Evolutionary conservation across 1,284 basidiomycete genomes (phyloP), one percentile per base, ranked within the genome.

Genomic region (Leccinum fuscescens): DNA sequence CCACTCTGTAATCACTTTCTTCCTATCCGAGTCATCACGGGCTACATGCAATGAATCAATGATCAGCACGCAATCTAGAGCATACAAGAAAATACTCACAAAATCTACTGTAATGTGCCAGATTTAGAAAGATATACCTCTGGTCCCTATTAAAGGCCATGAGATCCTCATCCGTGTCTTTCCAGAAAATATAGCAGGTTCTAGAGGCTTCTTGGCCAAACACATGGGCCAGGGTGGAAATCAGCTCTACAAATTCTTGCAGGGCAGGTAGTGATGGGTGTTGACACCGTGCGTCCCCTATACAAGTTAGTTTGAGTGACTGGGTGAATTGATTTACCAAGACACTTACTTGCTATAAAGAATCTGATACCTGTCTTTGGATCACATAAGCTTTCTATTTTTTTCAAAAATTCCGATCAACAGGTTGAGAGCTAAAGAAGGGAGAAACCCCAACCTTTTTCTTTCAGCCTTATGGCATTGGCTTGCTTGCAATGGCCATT

Each of bases 111-210:
- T 68, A 66, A 50, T 72, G 61, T 4, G 67, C 70, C 9, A 70
- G 63, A 33, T 70, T 70, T 6, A 70, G 59, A 42, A 66, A 72
- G 11, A 72, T 63, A 14, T 54, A 61, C 7, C 29, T 55, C 31
- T 66, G 55, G 17, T 68, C 63, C 8, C 67, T 58, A 48, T 70
- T 70, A 44, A 73, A 70, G 12, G 68, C 69, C 71, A 70, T 71
- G 3, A 70, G 48, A 20, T 72, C 62, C 2, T 35, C 27, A 24
- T 69, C 66, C 0, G 42, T 58, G 6, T 64, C 62, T 35, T 69
- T 57, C 69, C 68, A 73, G 55, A 70, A 69, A 42, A 70, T 64
- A 39, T 56, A 65, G 17, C 66, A 70, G 27, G 33, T 49, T 7
- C 24, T 31, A 7, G 53, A 54, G 9, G 37, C 14, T 0, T 48